Percentiles rank a stretch among this genome's conserved stretches.
Conservation (phyloP, 805 yeast species). For the Barnettozyma californica region DNA sequence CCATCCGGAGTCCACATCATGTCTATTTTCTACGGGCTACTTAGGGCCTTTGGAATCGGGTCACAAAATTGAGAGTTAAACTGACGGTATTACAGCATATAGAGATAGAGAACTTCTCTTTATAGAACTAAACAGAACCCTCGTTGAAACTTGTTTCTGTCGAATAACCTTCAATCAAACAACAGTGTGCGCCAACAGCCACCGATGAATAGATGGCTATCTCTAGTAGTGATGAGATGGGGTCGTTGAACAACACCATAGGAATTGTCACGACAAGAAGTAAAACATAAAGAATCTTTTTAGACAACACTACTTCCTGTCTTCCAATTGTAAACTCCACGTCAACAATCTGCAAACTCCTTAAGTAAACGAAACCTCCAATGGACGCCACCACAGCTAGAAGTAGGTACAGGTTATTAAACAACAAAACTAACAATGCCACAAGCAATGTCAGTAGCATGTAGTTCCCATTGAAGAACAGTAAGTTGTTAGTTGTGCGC, state of each 20-base stretch:
- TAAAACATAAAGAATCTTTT: slow-evolving; percentile 1
- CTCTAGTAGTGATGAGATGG: slow-evolving; percentile 3
- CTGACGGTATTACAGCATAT: too few relatives aligned
- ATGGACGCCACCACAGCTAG: background rate
- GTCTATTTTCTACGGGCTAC: background rate
- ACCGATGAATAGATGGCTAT: slow-evolving; percentile 2
- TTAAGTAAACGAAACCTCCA: slow-evolving; percentile 6
- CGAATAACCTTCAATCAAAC: slow-evolving; percentile 13
- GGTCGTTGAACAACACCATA: slow-evolving; percentile 1
- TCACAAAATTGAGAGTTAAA: background rate
- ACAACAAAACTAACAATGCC: slow-evolving; percentile 5
- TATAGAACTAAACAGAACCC: slow-evolving; percentile 8
- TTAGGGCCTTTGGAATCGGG: background rate
- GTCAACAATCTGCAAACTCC: slow-evolving; percentile 1
- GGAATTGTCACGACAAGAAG: slow-evolving; percentile 1
- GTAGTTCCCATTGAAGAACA: slow-evolving; percentile 14
- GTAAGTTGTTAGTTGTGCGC: slow-evolving; percentile 7
- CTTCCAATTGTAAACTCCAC: slow-evolving; percentile 2
- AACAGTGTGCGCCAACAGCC: slow-evolving; percentile 7
- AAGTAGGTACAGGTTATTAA: slow-evolving; percentile 10
- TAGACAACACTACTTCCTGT: background rate
- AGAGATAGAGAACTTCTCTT: background rate
- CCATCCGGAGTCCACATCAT: background rate
- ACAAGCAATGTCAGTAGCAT: slow-evolving; percentile 8
- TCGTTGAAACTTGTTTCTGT: slow-evolving; percentile 18